Evolutionary conservation across 2,329 filamentous ascomycete genomes (phyloP), one percentile per base, ranked within the genome.

Genomic region (Aspergillus persii): DNA sequence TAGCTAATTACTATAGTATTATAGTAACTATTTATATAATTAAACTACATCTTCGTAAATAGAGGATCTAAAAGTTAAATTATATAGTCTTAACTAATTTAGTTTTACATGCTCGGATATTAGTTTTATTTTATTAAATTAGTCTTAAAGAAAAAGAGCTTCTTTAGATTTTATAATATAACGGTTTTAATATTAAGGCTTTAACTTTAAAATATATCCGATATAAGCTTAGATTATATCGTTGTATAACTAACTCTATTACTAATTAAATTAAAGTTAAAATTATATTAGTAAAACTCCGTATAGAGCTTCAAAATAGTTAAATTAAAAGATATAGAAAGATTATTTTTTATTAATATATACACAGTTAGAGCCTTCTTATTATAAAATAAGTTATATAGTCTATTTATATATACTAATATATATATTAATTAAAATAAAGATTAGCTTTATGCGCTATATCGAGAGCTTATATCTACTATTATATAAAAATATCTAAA

Each of bases 71-170:
- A n/a, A n/a, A n/a, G n/a, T n/a, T n/a, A n/a, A n/a, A n/a, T n/a
- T n/a, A n/a, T n/a, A n/a, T n/a, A n/a, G n/a, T n/a, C n/a, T n/a
- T n/a, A n/a, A n/a, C n/a, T n/a, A n/a, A n/a, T n/a, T n/a, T n/a
- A n/a, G n/a, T n/a, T n/a, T n/a, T n/a, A n/a, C n/a, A n/a, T n/a
- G n/a, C n/a, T n/a, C n/a, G n/a, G n/a, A n/a, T 4, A 60, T 64
- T 26, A 59, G 57, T 52, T 23, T 56, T 64, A 15, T 61, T 63
- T 29, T 61, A 59, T 44, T 50, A 63, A 18, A 54, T 57, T 50
- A 57, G 61, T 23, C 58, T 64, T 3, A 29, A 54, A n/a, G 61
- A 61, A n/a, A 47, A 54, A 29, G 61, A 64, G 15, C 50, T 64
- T 26, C 30, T 63, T 9, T 30, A 49, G 15, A 54, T 64, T 58